Evolutionary conservation across 108 stramenopile species (phyloP).

Genomic region (Schizochytrium sp.): DNA sequence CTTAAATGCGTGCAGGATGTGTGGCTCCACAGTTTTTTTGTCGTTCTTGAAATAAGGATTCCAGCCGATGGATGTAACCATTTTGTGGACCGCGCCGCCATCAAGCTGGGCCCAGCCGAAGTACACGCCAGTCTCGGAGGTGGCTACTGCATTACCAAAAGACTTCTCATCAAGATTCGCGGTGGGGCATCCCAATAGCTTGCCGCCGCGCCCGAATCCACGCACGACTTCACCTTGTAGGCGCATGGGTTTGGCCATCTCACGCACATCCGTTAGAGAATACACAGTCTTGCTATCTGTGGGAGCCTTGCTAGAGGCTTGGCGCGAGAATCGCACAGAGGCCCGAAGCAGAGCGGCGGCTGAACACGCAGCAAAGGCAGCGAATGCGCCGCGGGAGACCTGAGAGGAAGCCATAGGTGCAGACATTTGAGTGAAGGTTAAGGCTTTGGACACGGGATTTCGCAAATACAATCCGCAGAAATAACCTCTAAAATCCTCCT

Average conservation of each 20-base stretch:
- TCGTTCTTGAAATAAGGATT: slow-evolving; percentile 71
- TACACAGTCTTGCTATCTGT: not conserved
- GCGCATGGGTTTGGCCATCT: slow-evolving; percentile 27
- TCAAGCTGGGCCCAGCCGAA: slow-evolving; percentile 70
- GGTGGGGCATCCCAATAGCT: slow-evolving; percentile 77
- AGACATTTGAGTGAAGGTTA: too few relatives aligned
- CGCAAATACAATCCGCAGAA: too few relatives aligned
- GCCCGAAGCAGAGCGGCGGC: too few relatives aligned
- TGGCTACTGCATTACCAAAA: slow-evolving; percentile 68
- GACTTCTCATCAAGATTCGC: slow-evolving; percentile 74
- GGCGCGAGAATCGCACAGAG: not conserved
- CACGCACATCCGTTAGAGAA: not conserved
- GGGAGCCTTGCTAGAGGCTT: not conserved
- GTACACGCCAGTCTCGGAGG: slow-evolving; percentile 72
- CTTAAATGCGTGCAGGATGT: slow-evolving; percentile 71
- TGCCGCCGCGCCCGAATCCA: slow-evolving; percentile 77
- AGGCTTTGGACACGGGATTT: too few relatives aligned
- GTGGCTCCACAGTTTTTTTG: slow-evolving; percentile 74
- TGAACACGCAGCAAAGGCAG: too few relatives aligned
- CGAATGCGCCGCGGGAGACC: too few relatives aligned
- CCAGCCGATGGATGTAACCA: slow-evolving; percentile 76
- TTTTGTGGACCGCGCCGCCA: slow-evolving; percentile 64
- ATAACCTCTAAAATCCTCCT: too few relatives aligned
- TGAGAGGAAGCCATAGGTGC: too few relatives aligned
- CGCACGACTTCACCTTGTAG: slow-evolving; percentile 74